phyloP scores from a whole-genome alignment of 2,329 filamentous ascomycete genomes.

The Juglanconis juglandina region DNA sequence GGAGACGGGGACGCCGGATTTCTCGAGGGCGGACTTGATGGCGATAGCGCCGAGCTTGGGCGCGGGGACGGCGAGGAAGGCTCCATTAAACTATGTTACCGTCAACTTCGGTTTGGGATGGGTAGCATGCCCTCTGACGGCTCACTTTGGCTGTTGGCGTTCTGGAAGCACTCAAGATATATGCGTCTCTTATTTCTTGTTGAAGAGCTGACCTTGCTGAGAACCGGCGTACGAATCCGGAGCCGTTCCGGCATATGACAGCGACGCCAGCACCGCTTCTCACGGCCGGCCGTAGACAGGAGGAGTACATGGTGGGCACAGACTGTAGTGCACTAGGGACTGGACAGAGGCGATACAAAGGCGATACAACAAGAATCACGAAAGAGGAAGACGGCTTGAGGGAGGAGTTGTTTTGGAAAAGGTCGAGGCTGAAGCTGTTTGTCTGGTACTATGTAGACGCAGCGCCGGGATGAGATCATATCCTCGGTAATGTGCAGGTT shows the following conservation, averaged over 20 bases:
- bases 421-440: neutral
- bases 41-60: slow-evolving; percentile 86
- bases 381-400: neutral
- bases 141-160: slow-evolving; percentile 84
- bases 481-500: slow-evolving; percentile 15
- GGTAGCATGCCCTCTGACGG: neutral
- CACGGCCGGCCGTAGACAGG: slow-evolving; percentile 25
- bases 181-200: slow-evolving; percentile 81
- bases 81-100: slow-evolving; percentile 80
- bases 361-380: neutral
- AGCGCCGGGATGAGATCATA: slow-evolving; percentile 9
- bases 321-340: neutral
- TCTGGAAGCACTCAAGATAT: slow-evolving; percentile 85
- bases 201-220: slow-evolving; percentile 41
- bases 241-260: slow-evolving; percentile 17
- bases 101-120: neutral
- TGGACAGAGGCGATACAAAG: neutral
- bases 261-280: slow-evolving; percentile 1
- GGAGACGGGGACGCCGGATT: slow-evolving; percentile 75
- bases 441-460: neutral
- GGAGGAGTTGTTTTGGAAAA: neutral
- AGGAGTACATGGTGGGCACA: slow-evolving; percentile 24
- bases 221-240: slow-evolving; percentile 38
- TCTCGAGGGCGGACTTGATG: slow-evolving; percentile 85
- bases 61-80: slow-evolving; percentile 76